phyloP scores from a whole-genome alignment of 164 flowering plant species.

The Sedum album region DNA sequence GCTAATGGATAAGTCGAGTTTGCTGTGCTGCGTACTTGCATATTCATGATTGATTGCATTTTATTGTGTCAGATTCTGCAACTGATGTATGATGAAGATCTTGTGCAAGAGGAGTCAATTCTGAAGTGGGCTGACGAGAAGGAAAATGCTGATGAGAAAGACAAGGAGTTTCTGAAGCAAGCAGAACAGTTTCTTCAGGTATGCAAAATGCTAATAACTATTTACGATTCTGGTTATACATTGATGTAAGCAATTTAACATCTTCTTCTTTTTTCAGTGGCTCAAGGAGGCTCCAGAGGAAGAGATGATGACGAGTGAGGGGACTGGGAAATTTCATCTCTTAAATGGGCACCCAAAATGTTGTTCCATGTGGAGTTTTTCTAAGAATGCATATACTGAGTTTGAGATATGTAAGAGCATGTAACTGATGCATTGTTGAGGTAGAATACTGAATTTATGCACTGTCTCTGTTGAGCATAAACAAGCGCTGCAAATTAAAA shows the following conservation, averaged over 20 bases:
- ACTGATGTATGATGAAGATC: constrained; percentile 62
- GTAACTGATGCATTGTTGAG: too few species aligned
- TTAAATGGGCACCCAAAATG: too few species aligned
- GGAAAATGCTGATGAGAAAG: constrained; percentile 78
- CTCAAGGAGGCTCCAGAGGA: constrained; percentile 15
- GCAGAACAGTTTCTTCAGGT: constrained; percentile 63
- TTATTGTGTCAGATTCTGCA: constrained; percentile 49
- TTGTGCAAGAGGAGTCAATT: constrained; percentile 76
- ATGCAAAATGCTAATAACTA: too few species aligned
- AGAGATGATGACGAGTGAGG: constrained; percentile 1
- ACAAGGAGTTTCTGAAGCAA: constrained; percentile 68
- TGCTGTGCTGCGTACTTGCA: neutral
- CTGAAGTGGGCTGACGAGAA: constrained; percentile 79
- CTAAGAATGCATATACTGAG: too few species aligned
- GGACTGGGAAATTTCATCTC: neutral
- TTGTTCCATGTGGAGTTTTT: too few species aligned
- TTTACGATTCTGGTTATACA: neutral
- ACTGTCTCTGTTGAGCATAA: too few species aligned
- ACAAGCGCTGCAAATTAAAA: too few species aligned
- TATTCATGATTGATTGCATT: neutral
- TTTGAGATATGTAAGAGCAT: too few species aligned
- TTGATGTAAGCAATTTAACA: neutral
- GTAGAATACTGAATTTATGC: too few species aligned
- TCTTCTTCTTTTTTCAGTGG: constrained; percentile 10
- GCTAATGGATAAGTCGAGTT: neutral